phyloP scores from a whole-genome alignment of 2,329 filamentous ascomycete species.

The Orbilia blumenaviensis region DNA sequence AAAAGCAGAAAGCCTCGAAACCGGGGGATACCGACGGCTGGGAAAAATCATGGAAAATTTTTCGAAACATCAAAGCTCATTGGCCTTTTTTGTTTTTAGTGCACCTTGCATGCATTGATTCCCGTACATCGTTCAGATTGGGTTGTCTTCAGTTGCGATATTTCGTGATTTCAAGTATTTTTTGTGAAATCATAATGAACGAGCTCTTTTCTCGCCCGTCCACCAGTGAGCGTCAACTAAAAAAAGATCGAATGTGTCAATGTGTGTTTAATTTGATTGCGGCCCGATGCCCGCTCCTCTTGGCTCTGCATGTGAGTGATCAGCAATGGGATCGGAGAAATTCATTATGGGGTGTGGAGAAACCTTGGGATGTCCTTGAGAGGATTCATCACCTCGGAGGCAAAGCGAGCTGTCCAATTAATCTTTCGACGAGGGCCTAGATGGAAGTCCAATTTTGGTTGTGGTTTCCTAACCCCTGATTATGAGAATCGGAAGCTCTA shows the following conservation, averaged over 20 bases:
- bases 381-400: conserved; percentile 8
- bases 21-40: not conserved
- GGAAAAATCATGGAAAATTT: not conserved
- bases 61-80: not conserved
- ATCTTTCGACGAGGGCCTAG: not conserved
- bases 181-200: not conserved
- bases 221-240: not conserved
- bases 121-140: conserved; percentile 1
- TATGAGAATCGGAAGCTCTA: conserved; percentile 5
- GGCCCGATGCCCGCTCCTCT: conserved; percentile 7
- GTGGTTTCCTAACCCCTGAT: not conserved
- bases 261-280: conserved; percentile 13
- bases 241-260: conserved; percentile 16
- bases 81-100: too few species aligned
- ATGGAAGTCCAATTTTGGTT: conserved; percentile 13
- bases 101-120: too few species aligned
- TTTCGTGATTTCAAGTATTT: not conserved
- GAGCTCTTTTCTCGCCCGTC: not conserved
- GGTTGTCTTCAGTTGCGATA: not conserved
- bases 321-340: conserved; percentile 12
- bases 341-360: conserved; percentile 6
- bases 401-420: not conserved
- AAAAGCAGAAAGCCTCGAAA: too few species aligned
- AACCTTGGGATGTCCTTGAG: not conserved
- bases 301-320: conserved; percentile 20